Base-by-base conservation (phyloP, 2,329 filamentous ascomycete species). In the Penicillium decumbens region DNA sequence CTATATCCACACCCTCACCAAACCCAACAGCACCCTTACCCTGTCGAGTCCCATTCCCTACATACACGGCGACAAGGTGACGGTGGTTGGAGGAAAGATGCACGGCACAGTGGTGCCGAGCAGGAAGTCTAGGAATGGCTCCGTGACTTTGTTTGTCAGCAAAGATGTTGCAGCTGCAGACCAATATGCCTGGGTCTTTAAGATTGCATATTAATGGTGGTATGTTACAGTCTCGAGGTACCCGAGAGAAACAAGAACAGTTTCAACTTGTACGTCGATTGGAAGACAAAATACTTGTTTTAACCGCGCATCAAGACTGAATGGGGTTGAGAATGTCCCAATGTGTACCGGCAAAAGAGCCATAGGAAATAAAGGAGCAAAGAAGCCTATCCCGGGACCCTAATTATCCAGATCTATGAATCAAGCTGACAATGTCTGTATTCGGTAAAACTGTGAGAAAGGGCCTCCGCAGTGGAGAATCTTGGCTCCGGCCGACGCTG, bases 1-100 rank as follows among this genome's bases (percentile, higher is more conserved):
- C 51, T 82, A 80, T 54, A 68, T 80, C 32, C 54, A 75, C 12
- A 71, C 72, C 1, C 55, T 81, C 29, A 66, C 70, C 5, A 67
- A 68, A 38, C 77, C 77, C 0, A 64, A 66, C n/a, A 64, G 61
- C 1, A 69, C 63, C 3, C 54, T 80, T 2, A 56, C 67, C 1
- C 54, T 80, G 4, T 58, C 70, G 29, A 72, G 71, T 28, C 72
- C 74, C 0, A 58, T 81, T 2, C 79, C 79, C 0, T 72, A 73
- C 13, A 41, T 80, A 6, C 47, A 66, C 1, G 77, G 76, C 0
- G 79, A 81, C 54, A 41, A 61, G 15, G 69, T 81, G 1, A 74
- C 68, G 6, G 67, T 79, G 25, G 62, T 78, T 2, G 74, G 72
- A 6, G 70, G 53, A 24, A 64, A 59, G 32, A 66, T 53, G 48